Conservation (phyloP, 1,284 basidiomycete genomes). For the Irpex sp. region DNA sequence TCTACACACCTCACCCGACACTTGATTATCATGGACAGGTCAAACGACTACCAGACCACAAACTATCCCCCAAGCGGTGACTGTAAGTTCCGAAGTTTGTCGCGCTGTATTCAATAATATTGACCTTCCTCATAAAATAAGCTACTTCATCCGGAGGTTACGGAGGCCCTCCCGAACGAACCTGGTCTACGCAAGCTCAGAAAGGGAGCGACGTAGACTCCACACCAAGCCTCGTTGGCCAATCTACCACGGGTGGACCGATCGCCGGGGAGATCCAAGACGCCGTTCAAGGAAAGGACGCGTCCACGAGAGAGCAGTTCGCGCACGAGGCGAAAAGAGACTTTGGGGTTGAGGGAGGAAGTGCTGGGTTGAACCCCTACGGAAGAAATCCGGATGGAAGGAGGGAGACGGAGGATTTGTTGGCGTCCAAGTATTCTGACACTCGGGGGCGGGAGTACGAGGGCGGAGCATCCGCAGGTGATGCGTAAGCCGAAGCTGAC, state of each 20-base stretch:
- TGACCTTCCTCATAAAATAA: constrained; percentile 10
- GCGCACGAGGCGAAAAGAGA: constrained; percentile 23
- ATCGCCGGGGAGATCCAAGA: constrained; percentile 23
- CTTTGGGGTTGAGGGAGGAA: constrained; percentile 15
- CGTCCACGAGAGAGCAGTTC: constrained; percentile 19
- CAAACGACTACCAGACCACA: constrained; percentile 21
- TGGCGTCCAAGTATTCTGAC: constrained; percentile 25
- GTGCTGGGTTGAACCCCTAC: constrained; percentile 24
- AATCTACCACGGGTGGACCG: constrained; percentile 22
- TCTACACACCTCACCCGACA: background rate
- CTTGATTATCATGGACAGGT: constrained; percentile 1
- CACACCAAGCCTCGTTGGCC: constrained; percentile 20
- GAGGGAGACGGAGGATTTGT: constrained; percentile 24
- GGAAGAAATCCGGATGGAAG: constrained; percentile 24
- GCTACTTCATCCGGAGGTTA: constrained; percentile 34
- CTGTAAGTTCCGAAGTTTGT: constrained; percentile 19
- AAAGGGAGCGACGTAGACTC: constrained; percentile 13
- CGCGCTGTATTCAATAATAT: background rate
- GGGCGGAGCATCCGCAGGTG: constrained; percentile 13
- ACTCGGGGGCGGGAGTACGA: constrained; percentile 21
- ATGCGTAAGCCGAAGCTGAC: constrained; percentile 1
- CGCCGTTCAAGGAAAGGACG: constrained; percentile 28
- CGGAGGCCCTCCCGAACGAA: constrained; percentile 18
- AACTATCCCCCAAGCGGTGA: constrained; percentile 30
- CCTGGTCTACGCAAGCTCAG: constrained; percentile 20